Evolutionary conservation across 106 monocot species (phyloP), one percentile per base, ranked within the genome.

Genomic region (Allium cepa): DNA sequence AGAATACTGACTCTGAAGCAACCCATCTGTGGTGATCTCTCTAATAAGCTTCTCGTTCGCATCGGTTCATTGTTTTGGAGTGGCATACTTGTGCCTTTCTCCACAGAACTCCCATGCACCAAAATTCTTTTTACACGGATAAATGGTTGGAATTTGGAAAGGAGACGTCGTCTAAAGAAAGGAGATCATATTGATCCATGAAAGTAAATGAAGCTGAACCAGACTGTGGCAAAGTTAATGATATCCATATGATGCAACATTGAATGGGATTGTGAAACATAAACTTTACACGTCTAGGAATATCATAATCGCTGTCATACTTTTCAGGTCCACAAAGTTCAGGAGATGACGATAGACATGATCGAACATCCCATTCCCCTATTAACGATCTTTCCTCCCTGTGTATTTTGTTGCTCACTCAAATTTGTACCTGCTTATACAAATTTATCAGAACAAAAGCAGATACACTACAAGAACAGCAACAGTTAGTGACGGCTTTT

Each of bases 361-460:
- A 75, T 11, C 80, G 81, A 26, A 93, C 59, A 72, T 90, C 79
- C 99, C 99, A 99, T 75, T 85, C 85, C 57, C 99, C 99, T 75
- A 92, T 87, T 75, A 70, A 90, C 55, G 93, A 87, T 26, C 93
- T 82, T 18, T 93, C 87, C 72, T n/a, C n/a, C 63, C 81, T 85
- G 17, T 87, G 79, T 63, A 99, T 90, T 65, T 77, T 90, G 74
- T 93, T 99, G 72, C 99, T 83, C 8, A 93, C 99, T 93, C 99
- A 99, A 71, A 99, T 87, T 60, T 93, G 73, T 55, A 99, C 87
- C 99, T 99, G 90, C 74, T 63, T 15, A 22, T n/a, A 68, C n/a
- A 45, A 62, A 4, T 22, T 22, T 22, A 22, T 22, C 22, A 22
- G 22, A 22, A 22, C 22, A 22, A 22, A 22, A 22, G 22, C 1